Conservation (phyloP, 768 basidiomycete species). For the Leccinum disarticulatum region DNA sequence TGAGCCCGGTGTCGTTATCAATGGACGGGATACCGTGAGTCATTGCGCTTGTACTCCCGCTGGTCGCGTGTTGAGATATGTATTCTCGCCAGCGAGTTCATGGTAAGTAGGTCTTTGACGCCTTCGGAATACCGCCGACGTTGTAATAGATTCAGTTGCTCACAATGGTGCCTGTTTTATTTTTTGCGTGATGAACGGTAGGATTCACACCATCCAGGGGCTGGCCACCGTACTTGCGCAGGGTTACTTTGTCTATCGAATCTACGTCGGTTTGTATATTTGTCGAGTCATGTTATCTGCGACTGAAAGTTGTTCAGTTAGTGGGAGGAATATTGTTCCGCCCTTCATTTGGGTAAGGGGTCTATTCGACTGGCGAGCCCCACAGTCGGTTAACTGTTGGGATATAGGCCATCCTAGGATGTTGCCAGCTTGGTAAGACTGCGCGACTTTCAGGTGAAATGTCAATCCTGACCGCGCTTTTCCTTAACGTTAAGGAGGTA, state of each 20-base stretch:
- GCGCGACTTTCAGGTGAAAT: too few relatives aligned
- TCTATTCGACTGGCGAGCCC: not conserved
- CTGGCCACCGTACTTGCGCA: conserved; percentile 6
- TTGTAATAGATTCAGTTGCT: conserved; percentile 3
- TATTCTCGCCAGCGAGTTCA: conserved; percentile 3
- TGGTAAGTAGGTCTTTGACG: conserved; percentile 1
- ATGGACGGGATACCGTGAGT: conserved; percentile 5
- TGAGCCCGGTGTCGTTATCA: not conserved
- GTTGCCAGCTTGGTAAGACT: conserved; percentile 8
- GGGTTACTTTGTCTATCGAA: conserved; percentile 14
- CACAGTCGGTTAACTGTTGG: not conserved
- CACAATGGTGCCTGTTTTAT: not conserved
- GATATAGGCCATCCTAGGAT: not conserved
- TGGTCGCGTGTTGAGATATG: not conserved
- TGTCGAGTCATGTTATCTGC: not conserved
- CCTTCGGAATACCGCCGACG: not conserved
- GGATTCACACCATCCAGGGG: conserved; percentile 4
- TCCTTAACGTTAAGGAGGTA: not conserved
- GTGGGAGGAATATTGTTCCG: not conserved
- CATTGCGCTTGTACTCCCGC: not conserved
- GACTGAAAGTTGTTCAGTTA: conserved; percentile 2
- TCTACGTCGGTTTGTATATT: conserved; percentile 12
- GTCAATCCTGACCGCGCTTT: not conserved
- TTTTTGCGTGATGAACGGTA: not conserved
- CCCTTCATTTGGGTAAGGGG: conserved; percentile 7